Evolutionary conservation across 495 filamentous ascomycete species (phyloP).

Genomic region (Opeltia flavorubescens): DNA sequence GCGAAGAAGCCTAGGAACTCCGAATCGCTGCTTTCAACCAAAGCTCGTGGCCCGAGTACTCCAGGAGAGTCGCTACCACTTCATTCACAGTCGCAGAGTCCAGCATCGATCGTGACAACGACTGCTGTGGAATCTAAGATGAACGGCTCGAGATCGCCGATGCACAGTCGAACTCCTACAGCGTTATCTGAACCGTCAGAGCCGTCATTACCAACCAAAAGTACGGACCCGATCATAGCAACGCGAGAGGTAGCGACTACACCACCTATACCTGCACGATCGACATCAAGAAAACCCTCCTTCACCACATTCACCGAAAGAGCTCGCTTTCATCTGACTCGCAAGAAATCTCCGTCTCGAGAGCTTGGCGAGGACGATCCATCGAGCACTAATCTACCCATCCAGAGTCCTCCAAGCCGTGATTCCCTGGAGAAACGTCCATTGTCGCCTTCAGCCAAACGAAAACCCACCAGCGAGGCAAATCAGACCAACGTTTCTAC

Average conservation of each 20-base stretch:
- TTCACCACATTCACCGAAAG: conserved; percentile 1
- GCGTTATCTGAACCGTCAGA: conserved; percentile 3
- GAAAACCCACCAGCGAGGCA: conserved; percentile 9
- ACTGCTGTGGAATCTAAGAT: not conserved
- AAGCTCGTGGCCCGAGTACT: not conserved
- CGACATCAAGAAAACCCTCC: conserved; percentile 5
- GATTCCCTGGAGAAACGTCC: conserved; percentile 3
- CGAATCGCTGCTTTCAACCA: conserved; percentile 2
- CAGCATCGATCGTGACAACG: not conserved
- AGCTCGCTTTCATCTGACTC: conserved; percentile 5
- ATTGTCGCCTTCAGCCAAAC: conserved; percentile 7
- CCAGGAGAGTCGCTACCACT: conserved; percentile 1
- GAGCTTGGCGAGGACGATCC: conserved; percentile 4
- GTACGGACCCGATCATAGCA: conserved; percentile 1
- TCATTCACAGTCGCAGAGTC: conserved; percentile 5
- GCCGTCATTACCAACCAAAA: conserved; percentile 2
- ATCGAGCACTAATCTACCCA: conserved; percentile 7
- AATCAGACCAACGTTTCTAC: conserved; percentile 13
- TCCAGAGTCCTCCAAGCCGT: conserved; percentile 9
- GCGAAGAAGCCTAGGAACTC: conserved; percentile 2
- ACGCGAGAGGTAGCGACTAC: not conserved
- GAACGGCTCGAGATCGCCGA: conserved; percentile 1
- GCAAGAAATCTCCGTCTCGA: conserved; percentile 5
- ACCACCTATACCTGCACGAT: conserved; percentile 5
- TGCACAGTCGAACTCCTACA: conserved; percentile 3